Percentiles rank a stretch among this genome's conserved stretches.
Evolutionary conservation across 345 rosid genomes (phyloP).

Genomic region (Citropsis articulata): DNA sequence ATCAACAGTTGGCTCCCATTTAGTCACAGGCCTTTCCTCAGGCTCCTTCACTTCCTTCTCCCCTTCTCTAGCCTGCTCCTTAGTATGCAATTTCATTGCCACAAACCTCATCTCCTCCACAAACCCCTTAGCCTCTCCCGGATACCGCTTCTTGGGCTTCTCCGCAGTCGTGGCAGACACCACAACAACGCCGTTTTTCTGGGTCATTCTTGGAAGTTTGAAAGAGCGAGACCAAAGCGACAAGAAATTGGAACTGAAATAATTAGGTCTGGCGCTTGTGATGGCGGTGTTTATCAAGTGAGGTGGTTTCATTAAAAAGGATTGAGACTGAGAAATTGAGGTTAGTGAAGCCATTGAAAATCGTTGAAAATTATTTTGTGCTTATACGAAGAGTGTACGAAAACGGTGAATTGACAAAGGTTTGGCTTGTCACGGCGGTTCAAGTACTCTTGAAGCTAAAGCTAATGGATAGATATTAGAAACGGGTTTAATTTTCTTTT

Average conservation of each 20-base stretch:
- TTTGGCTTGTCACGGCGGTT: slow-evolving; percentile 27
- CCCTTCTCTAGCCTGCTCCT: slow-evolving; percentile 86
- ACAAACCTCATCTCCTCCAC: slow-evolving; percentile 99
- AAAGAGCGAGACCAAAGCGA: slow-evolving; percentile 2
- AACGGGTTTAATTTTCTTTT: neutral
- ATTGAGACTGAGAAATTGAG: slow-evolving; percentile 45
- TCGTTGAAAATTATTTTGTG: neutral
- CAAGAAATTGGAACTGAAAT: slow-evolving; percentile 32
- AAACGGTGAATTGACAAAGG: neutral
- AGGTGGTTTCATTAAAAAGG: slow-evolving; percentile 41
- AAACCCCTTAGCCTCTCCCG: slow-evolving; percentile 89
- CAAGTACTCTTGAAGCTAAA: slow-evolving; percentile 37
- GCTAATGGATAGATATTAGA: neutral
- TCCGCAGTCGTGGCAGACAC: slow-evolving; percentile 64
- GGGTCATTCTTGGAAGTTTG: slow-evolving; percentile 32
- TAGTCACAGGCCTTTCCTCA: slow-evolving; percentile 56
- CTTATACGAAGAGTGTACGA: slow-evolving; percentile 27
- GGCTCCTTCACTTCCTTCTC: slow-evolving; percentile 72
- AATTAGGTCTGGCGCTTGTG: slow-evolving; percentile 9
- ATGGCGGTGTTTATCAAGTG: slow-evolving; percentile 17
- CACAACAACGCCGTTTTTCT: slow-evolving; percentile 24
- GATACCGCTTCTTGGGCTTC: slow-evolving; percentile 71
- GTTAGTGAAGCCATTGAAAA: slow-evolving; percentile 62
- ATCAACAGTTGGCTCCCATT: slow-evolving; percentile 80
- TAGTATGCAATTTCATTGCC: slow-evolving; percentile 90